Base-by-base conservation (phyloP, 2,329 filamentous ascomycete species). In the Penicillium psychrosexuale region DNA sequence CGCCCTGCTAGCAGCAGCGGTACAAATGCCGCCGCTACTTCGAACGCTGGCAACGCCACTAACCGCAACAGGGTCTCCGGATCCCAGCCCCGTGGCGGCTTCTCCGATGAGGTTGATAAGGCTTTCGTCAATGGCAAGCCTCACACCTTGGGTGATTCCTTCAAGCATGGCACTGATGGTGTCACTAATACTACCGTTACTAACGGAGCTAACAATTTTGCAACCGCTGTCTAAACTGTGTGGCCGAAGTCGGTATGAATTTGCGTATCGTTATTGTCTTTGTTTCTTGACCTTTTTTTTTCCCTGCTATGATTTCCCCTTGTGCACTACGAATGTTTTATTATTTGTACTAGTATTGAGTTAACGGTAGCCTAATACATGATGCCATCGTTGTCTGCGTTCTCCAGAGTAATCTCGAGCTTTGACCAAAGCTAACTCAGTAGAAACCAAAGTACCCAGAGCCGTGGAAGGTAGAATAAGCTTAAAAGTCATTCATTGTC, bases 1-100 rank as follows among this genome's bases (percentile, higher is more conserved):
- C 84, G 84, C 65, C 71, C 72, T 36, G 76, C 76, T 40, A 69
- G 74, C 45, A 66, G 66, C 15, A 47, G 55, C 11, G 45, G 57
- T 45, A 56, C 52, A 30, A 56, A 59, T 22, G 53, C 54, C 24
- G 44, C 53, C 33, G 49, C 54, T 13, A 39, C 53, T 40, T 53
- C 36, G 28, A 47, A 12, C 13, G 30, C 47, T 24, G 49, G 44
- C 30, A 54, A 57, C 22, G 44, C 36, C n/a, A 34, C 38, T 12
- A 52, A 51, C 22, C 28, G 44, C 19, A 47, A 37, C 22, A 58
- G 56, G 38, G 39, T 51, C 19, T 53, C 48, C 6, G 59, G 51
- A 43, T 61, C 62, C 49, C 61, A 58, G n/a, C 57, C 68, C 8
- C 66, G 60, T 22, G 67, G 67, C n/a, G 67, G 67, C n/a, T 69